Percentiles rank a stretch among this genome's conserved stretches.
These are phyloP conservation scores for Aschersonia sp. DNA, from an alignment of 2,329 filamentous ascomycete genomes.

Conservation along the genomic window DNA sequence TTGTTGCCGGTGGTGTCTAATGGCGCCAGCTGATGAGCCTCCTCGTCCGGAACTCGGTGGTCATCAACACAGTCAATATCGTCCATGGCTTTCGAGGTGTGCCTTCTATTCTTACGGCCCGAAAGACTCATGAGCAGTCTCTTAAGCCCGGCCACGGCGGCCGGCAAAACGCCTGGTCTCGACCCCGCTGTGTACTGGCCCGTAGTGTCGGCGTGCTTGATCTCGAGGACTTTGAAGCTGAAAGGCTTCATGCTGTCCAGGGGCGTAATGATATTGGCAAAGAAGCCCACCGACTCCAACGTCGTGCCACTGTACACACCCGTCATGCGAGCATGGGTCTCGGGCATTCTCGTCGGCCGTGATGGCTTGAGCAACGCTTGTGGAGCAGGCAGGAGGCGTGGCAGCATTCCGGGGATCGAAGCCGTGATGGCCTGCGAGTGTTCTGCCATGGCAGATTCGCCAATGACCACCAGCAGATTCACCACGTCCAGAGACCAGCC, in stretches of 20 bases:
- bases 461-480: slow-evolving; percentile 47
- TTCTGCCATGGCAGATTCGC: slow-evolving; percentile 42
- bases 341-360: slow-evolving; percentile 40
- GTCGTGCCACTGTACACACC: slow-evolving; percentile 43
- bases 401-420: slow-evolving; percentile 41
- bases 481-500: slow-evolving; percentile 47
- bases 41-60: background rate
- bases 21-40: background rate
- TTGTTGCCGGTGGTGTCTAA: background rate
- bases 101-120: background rate
- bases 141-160: background rate
- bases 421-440: slow-evolving; percentile 44
- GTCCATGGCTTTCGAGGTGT: background rate
- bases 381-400: slow-evolving; percentile 46
- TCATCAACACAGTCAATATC: background rate
- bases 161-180: background rate
- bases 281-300: slow-evolving; percentile 43
- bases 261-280: slow-evolving; percentile 44
- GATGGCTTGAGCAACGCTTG: slow-evolving; percentile 44
- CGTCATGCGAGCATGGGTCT: slow-evolving; percentile 36
- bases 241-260: slow-evolving; percentile 33
- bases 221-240: slow-evolving; percentile 32
- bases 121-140: background rate
- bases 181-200: background rate
- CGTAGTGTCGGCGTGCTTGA: slow-evolving; percentile 24